Evolutionary conservation across 2,329 filamentous ascomycete genomes (phyloP), one percentile per base, ranked within the genome.

Genomic region (Fusarium fujikuroi): DNA sequence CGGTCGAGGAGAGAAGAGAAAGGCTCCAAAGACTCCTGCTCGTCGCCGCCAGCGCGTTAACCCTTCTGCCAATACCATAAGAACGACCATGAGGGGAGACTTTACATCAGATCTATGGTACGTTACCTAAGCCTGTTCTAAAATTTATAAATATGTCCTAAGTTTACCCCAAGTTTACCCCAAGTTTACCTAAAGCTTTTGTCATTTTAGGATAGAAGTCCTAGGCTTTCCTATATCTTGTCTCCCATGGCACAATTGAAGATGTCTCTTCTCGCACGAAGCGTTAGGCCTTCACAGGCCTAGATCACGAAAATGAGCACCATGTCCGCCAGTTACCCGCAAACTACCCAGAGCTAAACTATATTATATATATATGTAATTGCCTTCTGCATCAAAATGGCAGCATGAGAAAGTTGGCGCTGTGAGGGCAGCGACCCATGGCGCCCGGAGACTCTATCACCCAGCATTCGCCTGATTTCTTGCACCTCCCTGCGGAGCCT

Each of bases 11-110:
- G 23, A 25, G 11, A 44, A 19, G 16, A 4, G 7, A 44, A 25
- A 25, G 3, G 42, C 16, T 0, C 42, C n/a, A 1, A 4, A 39
- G 2, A 39, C 19, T 39, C 19, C 37, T 0, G 37, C 37, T 3
- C 9, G 18, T 39, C 36, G 36, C 36, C 36, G 9, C 5, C 18
- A 37, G 36, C 18, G 36, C 1, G 18, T 19, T 11, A 0, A 11
- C 18, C 18, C 36, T 9, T 30, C 28, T 10, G 28, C 3, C 28
- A 30, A 30, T 30, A 30, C 28, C 28, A 10, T 30, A 30, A 30
- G 28, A 30, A 21, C 37, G 37, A 21, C 37, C 7, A 39, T 1
- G 37, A 19, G 0, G 11, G 37, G 37, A 14, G 11, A 9, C 37
- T 39, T 39, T 39, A 19, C 19, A 39, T 19, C 8, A 8, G 1